Base-by-base conservation (phyloP, 495 filamentous ascomycete species). In the Hyaloscypha hepaticicola region DNA sequence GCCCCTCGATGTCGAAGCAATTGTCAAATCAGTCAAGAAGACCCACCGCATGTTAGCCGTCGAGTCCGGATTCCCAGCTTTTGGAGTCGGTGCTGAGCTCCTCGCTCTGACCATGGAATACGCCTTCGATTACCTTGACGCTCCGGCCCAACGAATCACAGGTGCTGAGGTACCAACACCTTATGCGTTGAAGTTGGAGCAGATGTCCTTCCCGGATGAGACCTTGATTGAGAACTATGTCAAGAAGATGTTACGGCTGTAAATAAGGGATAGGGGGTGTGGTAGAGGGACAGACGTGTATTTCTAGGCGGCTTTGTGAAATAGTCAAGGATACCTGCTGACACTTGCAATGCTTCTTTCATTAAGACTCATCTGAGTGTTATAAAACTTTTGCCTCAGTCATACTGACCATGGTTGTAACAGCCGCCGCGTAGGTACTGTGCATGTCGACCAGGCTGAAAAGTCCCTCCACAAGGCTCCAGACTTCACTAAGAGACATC, bases 11-110 rank as follows among this genome's bases (percentile, higher is more conserved):
- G 87, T 99, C 48, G 93, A 97, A 78, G 84, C 89, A 60, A 97
- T 99, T 74, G 84, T 96, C 74, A 91, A 94, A 77, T 96, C 92
- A 16, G 89, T 98, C 73, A 97, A 97, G 88, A 99, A 99, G 88
- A 99, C 95, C 25, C 90, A 90, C 73, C 89, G 88, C 72, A 84
- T 99, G 64, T 87, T 99, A 79, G 87, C 86, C 27, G 91, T 99
- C 65, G 95, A 97, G 80, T 96, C 92, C 51, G 95, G 96, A 64
- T 99, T 93, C 86, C 95, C 95, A 61, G 88, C 89, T 73, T 97
- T 92, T 72, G 95, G 95, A 72, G 92, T 99, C 66, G 82, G 87
- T 58, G 87, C 92, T 60, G 95, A 99, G 82, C 90, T 99, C 71
- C 83, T 99, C 41, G 95, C 95, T 53, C 81, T 96, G 48, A 88